Base-by-base conservation (phyloP, 371 early-diverging fungal genomes). In the Rhizopus sp. region DNA sequence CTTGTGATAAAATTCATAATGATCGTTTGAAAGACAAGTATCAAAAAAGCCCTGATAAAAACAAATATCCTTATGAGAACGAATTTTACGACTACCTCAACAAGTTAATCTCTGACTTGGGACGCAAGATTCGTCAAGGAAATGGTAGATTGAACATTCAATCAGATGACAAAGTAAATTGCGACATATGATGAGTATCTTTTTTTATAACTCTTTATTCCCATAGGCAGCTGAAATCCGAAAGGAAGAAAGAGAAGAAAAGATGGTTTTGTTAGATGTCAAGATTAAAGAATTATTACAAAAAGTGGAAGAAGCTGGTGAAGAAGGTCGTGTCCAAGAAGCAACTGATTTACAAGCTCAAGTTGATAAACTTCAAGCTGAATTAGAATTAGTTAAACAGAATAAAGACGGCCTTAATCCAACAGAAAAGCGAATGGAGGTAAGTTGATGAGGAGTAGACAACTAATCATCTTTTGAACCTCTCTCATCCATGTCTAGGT, bases 221-320 rank as follows among this genome's bases (percentile, higher is more conserved):
- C 13, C 47, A 8, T 59, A 82, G 84, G 75, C 82, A 16, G 68
- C 82, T 32, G 89, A 90, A 47, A 78, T 81, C 16, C 78, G 81
- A 50, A 88, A 86, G 67, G 94, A 93, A 62, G 93, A 94, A 63
- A 79, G 83, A 51, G 87, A 90, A 59, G 94, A 94, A 68, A 82
- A 84, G 54, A 88, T 87, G 48, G 86, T 93, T 16, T 77, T 91
- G 50, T 70, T 93, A n/a, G 94, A 94, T 50, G 91, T 88, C 62
- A 86, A 90, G 54, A 90, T 93, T 66, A 89, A 90, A 68, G 84
- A 80, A 31, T 66, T 86, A 38, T 68, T 91, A 17, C 80, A 81
- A 57, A 78, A 88, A 73, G 84, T 80, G 17, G 86, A 90, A 62
- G 82, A 86, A 50, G 87, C 86, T 8, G 93, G 93, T 33, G 89